A percentile compares a stretch with the other conserved stretches of the same genome.
These are phyloP conservation scores for Malbranchea zuffiana DNA, from an alignment of 2,329 filamentous ascomycete genomes.

Conservation along the genomic window DNA sequence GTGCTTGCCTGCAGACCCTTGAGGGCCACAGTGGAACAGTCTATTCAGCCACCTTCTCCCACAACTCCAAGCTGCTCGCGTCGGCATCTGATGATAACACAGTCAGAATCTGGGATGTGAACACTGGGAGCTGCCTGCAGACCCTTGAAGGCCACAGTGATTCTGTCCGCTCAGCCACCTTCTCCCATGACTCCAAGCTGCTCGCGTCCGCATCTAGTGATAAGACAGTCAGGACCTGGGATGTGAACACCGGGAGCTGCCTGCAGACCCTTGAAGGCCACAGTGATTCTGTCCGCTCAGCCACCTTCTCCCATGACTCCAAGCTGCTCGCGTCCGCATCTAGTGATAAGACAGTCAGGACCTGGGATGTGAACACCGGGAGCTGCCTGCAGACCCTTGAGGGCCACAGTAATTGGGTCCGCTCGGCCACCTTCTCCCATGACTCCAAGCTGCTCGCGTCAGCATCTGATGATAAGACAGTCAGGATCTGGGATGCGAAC, in stretches of 20 bases:
- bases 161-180: background rate
- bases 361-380: constrained; percentile 16
- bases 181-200: background rate
- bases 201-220: constrained; percentile 1
- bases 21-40: background rate
- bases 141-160: background rate
- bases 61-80: background rate
- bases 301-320: background rate
- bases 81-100: background rate
- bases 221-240: background rate
- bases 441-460: too few species aligned
- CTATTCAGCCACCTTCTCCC: background rate
- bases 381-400: background rate
- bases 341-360: constrained; percentile 14
- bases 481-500: too few species aligned
- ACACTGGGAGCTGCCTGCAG: constrained; percentile 2
- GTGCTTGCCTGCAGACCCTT: constrained; percentile 4
- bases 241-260: background rate
- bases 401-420: too few species aligned
- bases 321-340: background rate
- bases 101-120: too few species aligned
- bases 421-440: background rate
- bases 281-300: constrained; percentile 7
- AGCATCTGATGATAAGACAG: too few species aligned
- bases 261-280: constrained; percentile 16